Evolutionary conservation across 345 rosid genomes (phyloP).

Genomic region (Gossypium ekmanianum): DNA sequence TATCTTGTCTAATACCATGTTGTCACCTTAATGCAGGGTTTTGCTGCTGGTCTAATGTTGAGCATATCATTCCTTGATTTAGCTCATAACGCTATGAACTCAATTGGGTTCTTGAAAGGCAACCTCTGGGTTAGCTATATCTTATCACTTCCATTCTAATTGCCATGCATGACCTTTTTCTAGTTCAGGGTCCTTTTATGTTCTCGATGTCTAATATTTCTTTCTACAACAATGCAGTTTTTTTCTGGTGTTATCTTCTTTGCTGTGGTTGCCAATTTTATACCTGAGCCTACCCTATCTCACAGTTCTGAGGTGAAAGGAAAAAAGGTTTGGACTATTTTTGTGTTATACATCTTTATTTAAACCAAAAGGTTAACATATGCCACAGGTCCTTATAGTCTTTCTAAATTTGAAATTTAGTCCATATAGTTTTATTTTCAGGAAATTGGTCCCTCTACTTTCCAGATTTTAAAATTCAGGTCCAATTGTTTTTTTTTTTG

Average conservation of each 20-base stretch:
- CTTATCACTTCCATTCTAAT: conserved; percentile 18
- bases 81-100: conserved; percentile 95
- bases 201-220: conserved; percentile 23
- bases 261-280: conserved; percentile 69
- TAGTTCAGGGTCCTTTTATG: conserved; percentile 6
- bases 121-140: conserved; percentile 84
- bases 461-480: too few species aligned
- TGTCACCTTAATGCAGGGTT: conserved; percentile 56
- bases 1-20: conserved; percentile 21
- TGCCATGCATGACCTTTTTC: conserved; percentile 1
- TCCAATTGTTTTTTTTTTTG: too few species aligned
- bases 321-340: conserved; percentile 57
- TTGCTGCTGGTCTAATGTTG: conserved; percentile 97
- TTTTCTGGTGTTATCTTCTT: conserved; percentile 91
- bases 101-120: conserved; percentile 89
- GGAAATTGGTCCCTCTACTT: too few species aligned
- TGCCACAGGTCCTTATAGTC: too few species aligned
- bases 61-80: conserved; percentile 95
- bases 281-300: conserved; percentile 79
- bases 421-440: too few species aligned
- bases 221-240: conserved; percentile 56
- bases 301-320: conserved; percentile 57
- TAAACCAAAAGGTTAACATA: neutral
- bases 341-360: conserved; percentile 3
- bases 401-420: too few species aligned